Base-by-base conservation (phyloP, 257 asterid species). In the Solanum sejunctum region DNA sequence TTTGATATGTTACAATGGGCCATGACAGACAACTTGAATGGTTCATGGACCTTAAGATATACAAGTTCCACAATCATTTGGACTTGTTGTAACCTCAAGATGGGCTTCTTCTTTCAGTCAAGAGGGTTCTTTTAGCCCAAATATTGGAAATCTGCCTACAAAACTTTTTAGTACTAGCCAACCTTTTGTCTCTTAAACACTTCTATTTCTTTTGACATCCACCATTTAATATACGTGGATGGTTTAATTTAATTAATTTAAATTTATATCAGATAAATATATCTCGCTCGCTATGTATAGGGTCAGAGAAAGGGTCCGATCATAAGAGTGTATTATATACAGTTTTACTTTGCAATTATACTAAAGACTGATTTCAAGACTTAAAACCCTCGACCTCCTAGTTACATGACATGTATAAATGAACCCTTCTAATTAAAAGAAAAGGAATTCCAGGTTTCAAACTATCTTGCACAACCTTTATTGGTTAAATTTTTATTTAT, bases 221-320 rank as follows among this genome's bases (percentile, higher is more conserved):
- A 9, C 64, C 3, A 20, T 57, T 57, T 0, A 18, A 17, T 5
- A 57, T 20, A 57, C 2, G 13, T 1, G 3, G 0, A n/a, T n/a
- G n/a, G n/a, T n/a, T n/a, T n/a, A n/a, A n/a, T n/a, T n/a, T n/a
- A n/a, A 13, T 26, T 64, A 66, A 26, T 66, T 28, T 32, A 1
- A 28, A 36, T 67, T 32, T 4, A 0, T 9, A 2, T 16, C 0
- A 3, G 1, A 69, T 32, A 69, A 70, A n/a, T n/a, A n/a, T n/a
- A 28, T 28, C 3, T 28, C 2, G 2, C 3, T 28, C 0, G 3
- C 32, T 2, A 28, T 28, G 32, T 0, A 0, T 32, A 32, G 0
- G 36, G 36, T 32, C 36, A 32, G 3, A 32, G 36, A 0, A 32
- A 32, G 3, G 36, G 36, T 32, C 3, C 36, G 6, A 36, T 0